Percentiles rank a stretch among this genome's conserved stretches.
Conservation (phyloP, 225 moss, liverwort and hornwort genomes). For the Marchantia polymorpha region DNA sequence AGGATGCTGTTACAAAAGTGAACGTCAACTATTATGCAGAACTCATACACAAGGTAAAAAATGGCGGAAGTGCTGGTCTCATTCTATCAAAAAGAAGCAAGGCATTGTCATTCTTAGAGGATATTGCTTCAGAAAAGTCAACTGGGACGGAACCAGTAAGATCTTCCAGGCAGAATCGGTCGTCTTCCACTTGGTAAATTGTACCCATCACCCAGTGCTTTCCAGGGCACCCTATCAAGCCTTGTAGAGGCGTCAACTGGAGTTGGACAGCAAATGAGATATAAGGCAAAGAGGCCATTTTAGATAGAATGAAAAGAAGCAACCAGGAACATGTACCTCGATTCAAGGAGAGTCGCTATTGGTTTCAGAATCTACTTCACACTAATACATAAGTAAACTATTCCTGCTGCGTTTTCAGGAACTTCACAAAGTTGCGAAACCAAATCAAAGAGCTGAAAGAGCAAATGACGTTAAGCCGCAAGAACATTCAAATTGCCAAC, state of each 20-base stretch:
- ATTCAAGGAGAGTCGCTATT: not conserved
- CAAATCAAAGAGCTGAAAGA: too few relatives aligned
- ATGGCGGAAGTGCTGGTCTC: not conserved
- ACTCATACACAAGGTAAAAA: not conserved
- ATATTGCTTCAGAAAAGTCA: conserved; percentile 69
- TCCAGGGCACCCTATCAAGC: conserved; percentile 61
- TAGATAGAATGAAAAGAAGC: not conserved
- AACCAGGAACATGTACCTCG: not conserved
- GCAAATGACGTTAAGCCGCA: not conserved
- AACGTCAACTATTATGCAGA: too few relatives aligned
- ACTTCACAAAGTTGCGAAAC: too few relatives aligned
- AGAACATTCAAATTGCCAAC: not conserved
- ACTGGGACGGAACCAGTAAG: conserved; percentile 65
- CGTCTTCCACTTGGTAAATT: conserved; percentile 78
- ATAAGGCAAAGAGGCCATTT: not conserved
- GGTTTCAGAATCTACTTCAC: not conserved
- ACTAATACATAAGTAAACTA: not conserved
- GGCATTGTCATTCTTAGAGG: conserved; percentile 24
- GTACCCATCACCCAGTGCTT: conserved; percentile 93
- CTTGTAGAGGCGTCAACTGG: conserved; percentile 70
- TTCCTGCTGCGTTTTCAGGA: not conserved
- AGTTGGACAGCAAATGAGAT: not conserved
- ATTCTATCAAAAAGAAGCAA: not conserved
- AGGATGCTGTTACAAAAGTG: not conserved
- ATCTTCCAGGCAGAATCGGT: conserved; percentile 78